A percentile compares a stretch with the other conserved stretches of the same genome.
Conservation (phyloP, 768 basidiomycete species). For the Chlorophyllum brunneum region DNA sequence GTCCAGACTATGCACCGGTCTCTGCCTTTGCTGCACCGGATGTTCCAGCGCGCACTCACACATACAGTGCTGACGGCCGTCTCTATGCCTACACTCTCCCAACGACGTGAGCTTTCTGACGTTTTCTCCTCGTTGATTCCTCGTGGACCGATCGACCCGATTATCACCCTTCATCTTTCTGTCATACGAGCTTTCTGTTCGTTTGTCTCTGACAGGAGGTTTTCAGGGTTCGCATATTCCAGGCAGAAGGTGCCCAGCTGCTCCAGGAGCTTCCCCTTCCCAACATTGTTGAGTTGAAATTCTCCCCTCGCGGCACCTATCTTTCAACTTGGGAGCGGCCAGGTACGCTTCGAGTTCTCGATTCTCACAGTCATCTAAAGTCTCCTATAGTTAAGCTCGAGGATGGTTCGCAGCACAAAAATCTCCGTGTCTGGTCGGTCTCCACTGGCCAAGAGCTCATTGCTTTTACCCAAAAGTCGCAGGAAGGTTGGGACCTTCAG, state of each 20-base stretch:
- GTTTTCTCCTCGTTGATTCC: constrained; percentile 18
- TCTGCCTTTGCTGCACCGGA: constrained; percentile 65
- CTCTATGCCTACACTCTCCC: constrained; percentile 84
- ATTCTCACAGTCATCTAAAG: neutral
- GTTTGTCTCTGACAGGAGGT: constrained; percentile 7
- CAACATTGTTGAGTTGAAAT: constrained; percentile 79
- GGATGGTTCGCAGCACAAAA: constrained; percentile 90
- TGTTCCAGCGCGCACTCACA: constrained; percentile 67
- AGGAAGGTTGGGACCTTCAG: constrained; percentile 88
- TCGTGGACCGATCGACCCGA: constrained; percentile 16
- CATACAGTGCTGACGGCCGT: constrained; percentile 85
- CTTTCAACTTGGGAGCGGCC: constrained; percentile 96
- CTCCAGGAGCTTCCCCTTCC: constrained; percentile 71
- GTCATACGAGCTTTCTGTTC: constrained; percentile 8
- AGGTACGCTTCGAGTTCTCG: constrained; percentile 32
- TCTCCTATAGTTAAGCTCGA: constrained; percentile 69
- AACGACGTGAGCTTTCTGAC: constrained; percentile 48
- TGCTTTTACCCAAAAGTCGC: constrained; percentile 85
- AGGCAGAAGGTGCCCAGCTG: constrained; percentile 69
- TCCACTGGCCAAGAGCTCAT: constrained; percentile 85
- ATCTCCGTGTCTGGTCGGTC: constrained; percentile 85
- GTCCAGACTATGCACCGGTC: constrained; percentile 69
- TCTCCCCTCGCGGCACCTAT: constrained; percentile 92
- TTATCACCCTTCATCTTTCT: constrained; percentile 12
- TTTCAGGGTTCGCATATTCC: constrained; percentile 68